Conservation (phyloP, 345 rosid species). For the Citrus mangshanensis region DNA sequence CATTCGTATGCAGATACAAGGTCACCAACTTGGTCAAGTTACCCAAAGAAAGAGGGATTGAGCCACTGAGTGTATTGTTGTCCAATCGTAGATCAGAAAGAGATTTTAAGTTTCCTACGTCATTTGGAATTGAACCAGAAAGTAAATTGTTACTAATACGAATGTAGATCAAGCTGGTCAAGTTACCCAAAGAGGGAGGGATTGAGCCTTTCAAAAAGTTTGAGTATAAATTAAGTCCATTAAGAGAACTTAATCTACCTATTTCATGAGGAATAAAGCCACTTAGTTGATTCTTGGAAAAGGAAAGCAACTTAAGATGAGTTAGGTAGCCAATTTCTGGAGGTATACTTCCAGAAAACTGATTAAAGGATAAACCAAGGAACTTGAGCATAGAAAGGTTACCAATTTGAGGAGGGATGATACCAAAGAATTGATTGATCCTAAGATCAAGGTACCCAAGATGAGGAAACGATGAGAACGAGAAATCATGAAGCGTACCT, state of each 20-base stretch:
- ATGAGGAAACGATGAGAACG: no score
- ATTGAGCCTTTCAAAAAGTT: constrained; percentile 13
- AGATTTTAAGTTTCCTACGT: no score
- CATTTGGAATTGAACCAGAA: no score
- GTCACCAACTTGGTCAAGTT: no score
- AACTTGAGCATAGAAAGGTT: no score
- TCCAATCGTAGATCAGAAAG: no score
- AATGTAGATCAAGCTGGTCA: no score
- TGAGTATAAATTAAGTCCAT: not conserved
- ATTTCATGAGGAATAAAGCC: not conserved
- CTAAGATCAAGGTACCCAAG: no score
- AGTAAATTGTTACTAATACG: accelerated
- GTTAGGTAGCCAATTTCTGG: not conserved
- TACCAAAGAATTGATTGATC: not conserved
- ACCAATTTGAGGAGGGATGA: not conserved
- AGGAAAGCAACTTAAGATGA: constrained; percentile 4
- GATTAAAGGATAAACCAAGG: not conserved
- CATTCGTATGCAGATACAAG: accelerated
- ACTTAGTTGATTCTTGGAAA: constrained; percentile 6
- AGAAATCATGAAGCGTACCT: no score
- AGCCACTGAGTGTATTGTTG: no score
- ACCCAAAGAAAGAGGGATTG: no score
- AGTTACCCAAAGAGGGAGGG: no score
- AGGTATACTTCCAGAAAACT: constrained; percentile 14
- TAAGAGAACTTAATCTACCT: not conserved